Evolutionary conservation across 2,329 filamentous ascomycete genomes (phyloP), one percentile per base, ranked within the genome.

Genomic region (Diaporthe nobilis): DNA sequence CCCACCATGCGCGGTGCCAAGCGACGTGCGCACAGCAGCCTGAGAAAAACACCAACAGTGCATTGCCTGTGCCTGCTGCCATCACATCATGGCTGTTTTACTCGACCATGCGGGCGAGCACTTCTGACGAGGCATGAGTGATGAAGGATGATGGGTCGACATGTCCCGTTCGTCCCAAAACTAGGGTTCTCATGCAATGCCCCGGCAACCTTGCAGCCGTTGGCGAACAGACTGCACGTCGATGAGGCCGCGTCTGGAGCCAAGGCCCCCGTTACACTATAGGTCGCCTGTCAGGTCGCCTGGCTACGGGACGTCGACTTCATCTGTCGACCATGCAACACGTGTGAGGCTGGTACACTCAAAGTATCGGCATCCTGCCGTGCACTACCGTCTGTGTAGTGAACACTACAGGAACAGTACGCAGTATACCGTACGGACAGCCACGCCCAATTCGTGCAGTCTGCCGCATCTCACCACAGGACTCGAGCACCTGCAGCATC

Each of bases 121-220:
- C 34, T 53, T 39, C 28, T 22, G 22, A 28, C 34, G 65, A 55
- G 65, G 65, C 65, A 70, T 70, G 65, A 70, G 49, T 39, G 65
- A 70, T 70, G 49, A 70, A 70, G 65, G 49, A 70, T 55, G 65
- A 55, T 70, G 65, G 65, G 49, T 34, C 65, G 49, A 70, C 65
- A 39, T 17, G 34, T 70, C 65, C 65, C 65, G 49, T 70, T 70
- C 65, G 34, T 70, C 65, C 65, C 65, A 70, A 70, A 55, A 55
- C 65, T 55, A 42, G 17, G 65, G 65, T 70, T 55, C 65, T 70
- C 49, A 70, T 70, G 65, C 65, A 70, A 55, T 55, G 47, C 34
- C 65, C 49, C 65, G 65, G 47, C 49, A 70, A 70, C 65, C 65
- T 70, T 70, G 65, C 65, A 70, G 65, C 65, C 65, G 65, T 70